Evolutionary conservation across 257 asterid species (phyloP).

Genomic region (Rhazya stricta): DNA sequence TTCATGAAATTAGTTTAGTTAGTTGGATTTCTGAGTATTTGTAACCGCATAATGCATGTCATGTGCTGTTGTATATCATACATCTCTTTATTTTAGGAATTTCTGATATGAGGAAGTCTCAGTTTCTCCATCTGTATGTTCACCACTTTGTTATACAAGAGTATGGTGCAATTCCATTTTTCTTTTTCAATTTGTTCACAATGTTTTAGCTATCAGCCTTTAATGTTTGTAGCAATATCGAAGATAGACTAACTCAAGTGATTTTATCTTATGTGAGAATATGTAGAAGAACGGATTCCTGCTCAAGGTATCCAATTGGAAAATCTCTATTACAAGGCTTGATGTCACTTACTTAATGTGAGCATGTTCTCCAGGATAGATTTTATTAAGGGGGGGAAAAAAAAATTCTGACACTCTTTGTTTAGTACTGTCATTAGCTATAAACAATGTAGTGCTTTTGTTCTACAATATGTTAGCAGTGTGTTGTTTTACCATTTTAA

Average conservation of each 20-base stretch:
- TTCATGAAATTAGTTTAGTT: not conserved
- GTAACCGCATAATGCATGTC: not conserved
- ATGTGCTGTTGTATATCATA: not conserved
- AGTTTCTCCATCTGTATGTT: not conserved
- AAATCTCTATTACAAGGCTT: not conserved
- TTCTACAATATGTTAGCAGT: not conserved
- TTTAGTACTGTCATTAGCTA: not conserved
- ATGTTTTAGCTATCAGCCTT: not conserved
- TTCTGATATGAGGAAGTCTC: not conserved
- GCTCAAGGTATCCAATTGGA: not conserved
- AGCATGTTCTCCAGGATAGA: not conserved
- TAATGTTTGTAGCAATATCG: not conserved
- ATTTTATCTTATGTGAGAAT: not conserved
- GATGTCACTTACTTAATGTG: not conserved
- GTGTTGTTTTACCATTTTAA: not conserved
- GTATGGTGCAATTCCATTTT: not conserved
- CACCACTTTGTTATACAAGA: not conserved
- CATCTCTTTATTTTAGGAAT: not conserved
- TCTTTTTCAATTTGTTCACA: not conserved
- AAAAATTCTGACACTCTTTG: not conserved
- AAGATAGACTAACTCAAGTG: not conserved
- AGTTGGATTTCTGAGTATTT: not conserved
- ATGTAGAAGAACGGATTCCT: not conserved
- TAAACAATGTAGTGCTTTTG: not conserved
- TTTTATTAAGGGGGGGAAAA: not conserved